These are phyloP conservation scores for Edaphochlamys debaryana DNA, from an alignment of 139 green algal species.

Conservation along the genomic window DNA sequence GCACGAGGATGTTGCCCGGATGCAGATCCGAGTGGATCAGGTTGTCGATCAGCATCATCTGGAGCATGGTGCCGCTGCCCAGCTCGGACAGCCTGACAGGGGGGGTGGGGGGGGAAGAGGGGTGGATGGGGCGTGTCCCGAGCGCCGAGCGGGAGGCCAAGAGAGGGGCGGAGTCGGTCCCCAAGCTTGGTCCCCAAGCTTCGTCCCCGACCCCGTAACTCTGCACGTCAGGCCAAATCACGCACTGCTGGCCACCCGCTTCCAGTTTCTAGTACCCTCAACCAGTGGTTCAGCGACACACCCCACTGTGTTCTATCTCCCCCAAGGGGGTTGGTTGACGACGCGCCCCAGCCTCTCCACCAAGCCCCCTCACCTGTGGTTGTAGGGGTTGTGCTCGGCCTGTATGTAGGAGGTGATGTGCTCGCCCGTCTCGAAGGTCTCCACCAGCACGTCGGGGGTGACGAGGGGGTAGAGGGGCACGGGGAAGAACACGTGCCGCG, in stretches of 20 bases:
- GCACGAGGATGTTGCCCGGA: constrained; percentile 90
- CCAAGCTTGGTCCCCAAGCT: background rate
- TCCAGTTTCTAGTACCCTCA: too few relatives aligned
- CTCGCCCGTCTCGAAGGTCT: constrained; percentile 94
- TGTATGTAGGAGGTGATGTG: constrained; percentile 78
- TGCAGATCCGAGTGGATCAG: constrained; percentile 96
- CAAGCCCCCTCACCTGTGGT: too few relatives aligned
- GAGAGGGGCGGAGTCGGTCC: too few relatives aligned
- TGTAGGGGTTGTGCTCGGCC: constrained; percentile 62
- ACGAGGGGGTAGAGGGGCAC: constrained; percentile 93
- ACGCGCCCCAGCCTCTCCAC: too few relatives aligned
- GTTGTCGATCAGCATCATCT: constrained; percentile 98
- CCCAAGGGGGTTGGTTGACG: too few relatives aligned
- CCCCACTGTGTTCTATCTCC: too few relatives aligned
- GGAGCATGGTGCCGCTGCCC: constrained; percentile 86
- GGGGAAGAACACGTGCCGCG: constrained; percentile 83
- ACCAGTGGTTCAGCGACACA: too few relatives aligned
- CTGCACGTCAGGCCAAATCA: too few relatives aligned
- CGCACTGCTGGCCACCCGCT: too few relatives aligned
- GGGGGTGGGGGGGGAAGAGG: background rate
- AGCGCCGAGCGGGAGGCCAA: background rate
- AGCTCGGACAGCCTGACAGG: constrained; percentile 71
- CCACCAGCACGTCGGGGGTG: constrained; percentile 86
- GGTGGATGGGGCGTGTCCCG: background rate
- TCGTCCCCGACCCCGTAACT: too few relatives aligned